These are phyloP conservation scores for Boletus sp. DNA, from an alignment of 768 basidiomycete genomes.

Conservation along the genomic window DNA sequence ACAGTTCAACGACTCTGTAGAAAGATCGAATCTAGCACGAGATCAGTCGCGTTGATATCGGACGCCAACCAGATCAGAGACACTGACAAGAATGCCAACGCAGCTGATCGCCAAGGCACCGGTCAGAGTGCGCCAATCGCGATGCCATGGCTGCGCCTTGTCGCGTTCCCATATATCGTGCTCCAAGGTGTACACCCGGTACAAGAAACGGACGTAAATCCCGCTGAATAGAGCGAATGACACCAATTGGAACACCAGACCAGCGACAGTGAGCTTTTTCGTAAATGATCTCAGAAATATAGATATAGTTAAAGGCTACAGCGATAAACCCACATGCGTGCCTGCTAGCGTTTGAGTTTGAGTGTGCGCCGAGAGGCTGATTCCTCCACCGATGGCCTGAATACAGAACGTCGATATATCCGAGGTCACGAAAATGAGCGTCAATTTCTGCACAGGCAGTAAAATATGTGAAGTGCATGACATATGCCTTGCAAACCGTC, in stretches of 20 bases:
- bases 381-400: slow-evolving; percentile 41
- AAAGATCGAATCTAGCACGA: slow-evolving; percentile 55
- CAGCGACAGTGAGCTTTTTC: slow-evolving; percentile 54
- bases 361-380: slow-evolving; percentile 1
- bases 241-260: slow-evolving; percentile 52
- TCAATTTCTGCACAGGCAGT: slow-evolving; percentile 48
- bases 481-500: slow-evolving; percentile 54
- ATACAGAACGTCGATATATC: slow-evolving; percentile 68
- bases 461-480: slow-evolving; percentile 47
- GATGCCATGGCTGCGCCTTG: slow-evolving; percentile 42
- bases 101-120: slow-evolving; percentile 53
- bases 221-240: slow-evolving; percentile 51
- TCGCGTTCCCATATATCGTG: slow-evolving; percentile 39
- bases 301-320: not conserved
- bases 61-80: not conserved
- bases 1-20: slow-evolving; percentile 59
- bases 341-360: slow-evolving; percentile 26
- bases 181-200: slow-evolving; percentile 41
- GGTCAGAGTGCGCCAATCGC: slow-evolving; percentile 60
- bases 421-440: slow-evolving; percentile 56
- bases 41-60: not conserved
- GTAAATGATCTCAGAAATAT: slow-evolving; percentile 37
- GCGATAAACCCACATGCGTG: slow-evolving; percentile 34
- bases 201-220: slow-evolving; percentile 49
- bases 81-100: slow-evolving; percentile 58